Base-by-base conservation (phyloP, 345 rosid genomes). In the Lumnitzera racemosa region DNA sequence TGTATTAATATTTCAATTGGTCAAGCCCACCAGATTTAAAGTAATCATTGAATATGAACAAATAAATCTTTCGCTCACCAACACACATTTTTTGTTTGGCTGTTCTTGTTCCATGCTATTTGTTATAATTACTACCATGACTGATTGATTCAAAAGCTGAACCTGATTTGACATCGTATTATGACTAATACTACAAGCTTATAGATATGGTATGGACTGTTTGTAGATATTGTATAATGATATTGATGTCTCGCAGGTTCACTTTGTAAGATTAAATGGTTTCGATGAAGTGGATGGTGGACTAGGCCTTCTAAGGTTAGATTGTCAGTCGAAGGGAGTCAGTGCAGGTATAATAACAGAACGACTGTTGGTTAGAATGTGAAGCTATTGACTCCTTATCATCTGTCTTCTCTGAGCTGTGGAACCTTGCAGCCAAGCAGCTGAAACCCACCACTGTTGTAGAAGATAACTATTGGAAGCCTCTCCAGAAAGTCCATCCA, bases 211-310 rank as follows among this genome's bases (percentile, higher is more conserved):
- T 20, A 20, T 20, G 20, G 20, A 20, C 20, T 20, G 20, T 20
- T 20, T 20, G 20, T 20, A 20, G 20, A 0, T 20, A 20, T 20
- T 20, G 20, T 20, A 20, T 20, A 20, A 20, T 15, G 16, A 13
- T 15, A 11, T 51, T 51, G 11, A 51, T 51, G 16, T 23, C 2
- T 58, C 1, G 20, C 61, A 80, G 84, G 84, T 76, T 29, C 74
- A 74, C 59, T 27, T 79, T 15, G 74, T 79, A 57, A 76, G 73
- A 61, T 70, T 60, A 31, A 63, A 64, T 23, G 50, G 11, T 60
- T 53, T 61, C 11, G 12, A 46, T 14, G 27, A 51, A 64, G 59
- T 12, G n/a, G 61, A 66, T 52, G 73, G 51, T 14, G 67, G 43
- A 49, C 47, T 59, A 24, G 66, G 31, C 58, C 20, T 20, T 11